Evolutionary conservation across 352 stramenopile species (phyloP), one percentile per base, ranked within the genome.

Genomic region (Phytophthora crassamura): DNA sequence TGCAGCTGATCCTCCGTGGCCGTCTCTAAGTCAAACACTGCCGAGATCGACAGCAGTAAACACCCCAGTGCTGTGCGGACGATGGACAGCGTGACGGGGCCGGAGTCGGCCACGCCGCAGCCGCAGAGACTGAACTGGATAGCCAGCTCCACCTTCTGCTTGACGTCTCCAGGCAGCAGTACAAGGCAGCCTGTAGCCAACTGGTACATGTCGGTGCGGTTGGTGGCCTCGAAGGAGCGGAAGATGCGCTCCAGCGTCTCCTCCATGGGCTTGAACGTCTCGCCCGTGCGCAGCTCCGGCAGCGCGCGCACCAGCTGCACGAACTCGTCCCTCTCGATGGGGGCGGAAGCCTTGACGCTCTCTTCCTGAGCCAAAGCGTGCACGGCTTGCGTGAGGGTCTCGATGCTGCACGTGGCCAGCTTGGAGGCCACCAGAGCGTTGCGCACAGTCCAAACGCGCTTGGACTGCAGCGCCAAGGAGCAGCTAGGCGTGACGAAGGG

Each of bases 351-450:
- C 28, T 32, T 32, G 28, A 6, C 5, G 28, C 28, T 32, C 28
- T 32, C 28, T 32, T 32, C 28, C 28, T 32, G 28, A 32, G 28
- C 28, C 28, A 32, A 32, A 32, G 75, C 65, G 40, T 82, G 63
- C 22, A 89, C 61, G 4, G 76, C 72, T 3, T 45, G 22, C 54
- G 69, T 49, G 16, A 91, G 59, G 28, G 71, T 64, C 36, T 72
- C 62, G 25, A 87, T 64, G n/a, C 52, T 66, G 53, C 80, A 90
- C 5, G 64, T 67, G 7, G 62, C 77, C 34, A 93, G 48, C 15
- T 89, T 86, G 2, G 81, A 84, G 5, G 76, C 84, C 14, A 93
- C 80, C 5, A 95, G 75, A 10, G 86, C 81, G 43, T 95, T 92
- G 53, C 75, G 80, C 47, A 93, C 75, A 20, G 67, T 43, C 68